Conservation (phyloP, 768 basidiomycete genomes). For the Collybiopsis luxurians region DNA sequence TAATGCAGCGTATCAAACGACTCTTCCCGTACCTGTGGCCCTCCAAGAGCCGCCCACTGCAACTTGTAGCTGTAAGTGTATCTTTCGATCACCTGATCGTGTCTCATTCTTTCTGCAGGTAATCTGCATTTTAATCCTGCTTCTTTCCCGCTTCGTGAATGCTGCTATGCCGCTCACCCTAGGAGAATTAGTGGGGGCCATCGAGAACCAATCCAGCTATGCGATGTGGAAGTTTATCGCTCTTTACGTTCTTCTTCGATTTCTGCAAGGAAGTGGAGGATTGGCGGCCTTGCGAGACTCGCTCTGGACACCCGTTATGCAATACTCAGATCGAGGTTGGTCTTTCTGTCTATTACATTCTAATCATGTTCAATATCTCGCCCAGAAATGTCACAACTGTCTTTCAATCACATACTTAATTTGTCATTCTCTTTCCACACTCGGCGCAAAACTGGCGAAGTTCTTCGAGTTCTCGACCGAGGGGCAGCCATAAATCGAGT, state of each 20-base stretch:
- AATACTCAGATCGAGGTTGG: constrained; percentile 74
- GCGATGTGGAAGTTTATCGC: constrained; percentile 72
- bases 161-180: constrained; percentile 68
- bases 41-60: constrained; percentile 57
- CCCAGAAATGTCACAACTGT: constrained; percentile 84
- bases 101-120: constrained; percentile 32
- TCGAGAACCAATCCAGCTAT: constrained; percentile 42
- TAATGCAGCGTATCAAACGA: constrained; percentile 60
- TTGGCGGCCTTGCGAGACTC: constrained; percentile 65
- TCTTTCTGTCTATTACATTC: constrained; percentile 6
- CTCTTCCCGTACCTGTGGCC: constrained; percentile 88
- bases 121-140: constrained; percentile 66
- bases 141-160: constrained; percentile 77
- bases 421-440: constrained; percentile 85
- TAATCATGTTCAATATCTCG: too few species aligned
- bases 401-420: constrained; percentile 84
- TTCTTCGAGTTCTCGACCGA: constrained; percentile 77
- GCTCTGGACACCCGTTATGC: constrained; percentile 88
- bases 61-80: constrained; percentile 60
- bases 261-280: constrained; percentile 76
- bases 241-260: constrained; percentile 65
- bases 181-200: constrained; percentile 56
- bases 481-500: constrained; percentile 86
- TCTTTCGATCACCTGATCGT: constrained; percentile 8
- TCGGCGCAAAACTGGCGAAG: constrained; percentile 81